Conservation (phyloP, 257 asterid species). For the Agastache rugosa region DNA sequence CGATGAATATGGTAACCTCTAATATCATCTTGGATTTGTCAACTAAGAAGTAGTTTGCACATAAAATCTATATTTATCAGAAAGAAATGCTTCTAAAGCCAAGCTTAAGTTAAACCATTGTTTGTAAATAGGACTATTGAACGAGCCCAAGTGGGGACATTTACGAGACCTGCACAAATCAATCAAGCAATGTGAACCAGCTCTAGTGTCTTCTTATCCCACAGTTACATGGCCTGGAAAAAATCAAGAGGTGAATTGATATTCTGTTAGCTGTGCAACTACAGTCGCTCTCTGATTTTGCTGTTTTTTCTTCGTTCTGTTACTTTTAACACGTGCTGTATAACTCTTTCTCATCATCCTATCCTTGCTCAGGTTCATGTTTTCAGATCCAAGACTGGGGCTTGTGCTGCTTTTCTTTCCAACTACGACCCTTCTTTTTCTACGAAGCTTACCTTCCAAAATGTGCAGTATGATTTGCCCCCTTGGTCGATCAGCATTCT, state of each 20-base stretch:
- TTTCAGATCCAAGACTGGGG: constrained; percentile 71
- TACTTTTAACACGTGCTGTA: background rate
- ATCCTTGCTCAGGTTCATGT: constrained; percentile 77
- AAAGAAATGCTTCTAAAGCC: background rate
- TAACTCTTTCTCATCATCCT: background rate
- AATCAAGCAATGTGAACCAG: constrained; percentile 85
- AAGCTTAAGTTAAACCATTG: background rate
- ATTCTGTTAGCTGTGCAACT: background rate
- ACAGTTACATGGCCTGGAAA: constrained; percentile 76
- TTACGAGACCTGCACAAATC: constrained; percentile 83
- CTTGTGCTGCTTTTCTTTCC: constrained; percentile 86
- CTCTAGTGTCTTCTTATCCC: constrained; percentile 87
- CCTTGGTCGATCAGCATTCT: constrained; percentile 98
- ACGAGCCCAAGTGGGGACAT: constrained; percentile 88
- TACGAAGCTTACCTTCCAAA: constrained; percentile 63
- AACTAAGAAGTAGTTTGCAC: background rate
- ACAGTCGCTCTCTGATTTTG: background rate
- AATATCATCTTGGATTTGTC: background rate
- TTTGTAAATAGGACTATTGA: constrained; percentile 57
- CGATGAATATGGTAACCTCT: constrained; percentile 81
- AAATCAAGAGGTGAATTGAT: constrained; percentile 75
- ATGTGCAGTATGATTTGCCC: constrained; percentile 70
- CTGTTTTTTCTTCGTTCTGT: background rate
- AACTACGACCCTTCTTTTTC: constrained; percentile 68
- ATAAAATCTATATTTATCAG: background rate